Evolutionary conservation across 2,329 filamentous ascomycete genomes (phyloP), one percentile per base, ranked within the genome.

Genomic region (Cytospora piceicola): DNA sequence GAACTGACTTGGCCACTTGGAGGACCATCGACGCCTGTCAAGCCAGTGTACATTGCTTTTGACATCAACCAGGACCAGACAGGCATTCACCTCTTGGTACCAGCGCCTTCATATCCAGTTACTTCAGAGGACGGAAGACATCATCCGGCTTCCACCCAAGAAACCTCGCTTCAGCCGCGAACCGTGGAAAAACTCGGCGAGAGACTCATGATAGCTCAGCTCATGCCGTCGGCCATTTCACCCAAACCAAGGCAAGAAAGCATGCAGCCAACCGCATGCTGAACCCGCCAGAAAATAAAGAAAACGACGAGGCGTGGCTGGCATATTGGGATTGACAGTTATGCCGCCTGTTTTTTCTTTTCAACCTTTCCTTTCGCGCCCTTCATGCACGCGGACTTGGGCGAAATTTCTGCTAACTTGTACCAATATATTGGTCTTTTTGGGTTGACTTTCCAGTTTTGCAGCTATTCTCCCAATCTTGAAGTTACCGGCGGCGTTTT

Each of bases 321-420:
- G 27, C 53, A 30, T 22, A 27, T 42, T 29, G 15, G 24, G 17
- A 17, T 17, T 4, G 12, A 49, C 27, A 22, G 46, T 12, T 22
- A 8, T 17, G 17, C 46, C 36, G 53, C n/a, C 27, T 5, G n/a
- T 15, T n/a, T 5, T 15, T n/a, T 5, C 9, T 4, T 51, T 27
- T 7, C 4, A 32, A 29, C 49, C 4, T n/a, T 22, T 29, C 27
- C n/a, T 24, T 14, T n/a, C 12, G 39, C 39, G 49, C 7, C 12
- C 34, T 24, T 27, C 30, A 30, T 15, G 11, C 4, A 20, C 6
- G 17, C 22, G 39, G 42, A 12, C 55, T 17, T 29, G 4, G n/a
- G 22, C 30, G 22, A 11, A 17, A 22, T 15, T 22, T 63, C 30
- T 63, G 56, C 60, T 51, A 52, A 8, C 56, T 63, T 56, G 46